phyloP scores from a whole-genome alignment of 2,329 filamentous ascomycete genomes.

The Xylariaceae sp. region DNA sequence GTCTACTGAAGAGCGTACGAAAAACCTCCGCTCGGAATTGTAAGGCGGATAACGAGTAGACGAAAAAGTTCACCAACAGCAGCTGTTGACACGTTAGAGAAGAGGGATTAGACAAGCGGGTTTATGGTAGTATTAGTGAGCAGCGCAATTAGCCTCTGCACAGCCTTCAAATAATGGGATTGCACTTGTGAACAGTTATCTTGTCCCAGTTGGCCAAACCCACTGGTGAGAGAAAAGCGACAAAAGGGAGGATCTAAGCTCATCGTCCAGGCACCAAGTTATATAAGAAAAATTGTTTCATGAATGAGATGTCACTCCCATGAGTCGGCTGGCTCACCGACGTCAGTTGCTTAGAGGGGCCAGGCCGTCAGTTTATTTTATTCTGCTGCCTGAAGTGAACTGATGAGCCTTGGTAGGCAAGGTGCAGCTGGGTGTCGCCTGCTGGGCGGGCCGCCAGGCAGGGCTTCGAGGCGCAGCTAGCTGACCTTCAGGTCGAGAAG shows the following conservation, averaged over 20 bases:
- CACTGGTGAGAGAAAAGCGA: no score
- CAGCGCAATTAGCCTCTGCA: slow-evolving; percentile 14
- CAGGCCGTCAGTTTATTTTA: slow-evolving; percentile 28
- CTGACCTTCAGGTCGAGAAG: no score
- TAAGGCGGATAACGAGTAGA: not conserved
- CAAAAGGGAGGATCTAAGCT: no score
- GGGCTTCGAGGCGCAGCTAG: no score
- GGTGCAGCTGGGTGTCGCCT: not conserved
- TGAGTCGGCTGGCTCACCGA: not conserved
- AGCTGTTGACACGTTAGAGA: slow-evolving; percentile 14
- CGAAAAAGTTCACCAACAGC: slow-evolving; percentile 6
- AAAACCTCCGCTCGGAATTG: not conserved
- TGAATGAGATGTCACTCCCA: not conserved
- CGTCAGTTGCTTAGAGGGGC: slow-evolving; percentile 13
- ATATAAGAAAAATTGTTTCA: not conserved
- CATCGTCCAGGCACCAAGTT: no score
- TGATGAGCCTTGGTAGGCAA: not conserved
- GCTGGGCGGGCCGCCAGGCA: not conserved
- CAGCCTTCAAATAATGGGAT: slow-evolving; percentile 14
- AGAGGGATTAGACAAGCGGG: slow-evolving; percentile 2
- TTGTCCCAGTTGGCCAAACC: no score
- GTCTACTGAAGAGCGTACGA: not conserved
- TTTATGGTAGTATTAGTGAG: slow-evolving; percentile 23
- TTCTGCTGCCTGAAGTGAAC: slow-evolving; percentile 36
- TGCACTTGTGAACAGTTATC: not conserved